phyloP scores from a whole-genome alignment of 2,329 filamentous ascomycete genomes.

The Fusarium protoensiforme region DNA sequence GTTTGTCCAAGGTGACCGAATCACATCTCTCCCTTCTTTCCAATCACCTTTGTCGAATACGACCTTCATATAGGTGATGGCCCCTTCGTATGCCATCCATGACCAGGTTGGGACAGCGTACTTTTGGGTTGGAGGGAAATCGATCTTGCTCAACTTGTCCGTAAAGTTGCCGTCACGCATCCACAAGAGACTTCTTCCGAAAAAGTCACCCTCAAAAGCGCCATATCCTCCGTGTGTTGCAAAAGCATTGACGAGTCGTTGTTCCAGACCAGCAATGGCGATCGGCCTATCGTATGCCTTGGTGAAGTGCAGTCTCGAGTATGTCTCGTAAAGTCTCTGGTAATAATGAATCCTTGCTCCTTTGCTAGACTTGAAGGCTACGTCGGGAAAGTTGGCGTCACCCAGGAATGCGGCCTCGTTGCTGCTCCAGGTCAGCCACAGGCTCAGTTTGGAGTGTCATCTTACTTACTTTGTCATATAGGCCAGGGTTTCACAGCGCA shows the following conservation, averaged over 20 bases:
- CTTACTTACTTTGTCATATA: conserved; percentile 27
- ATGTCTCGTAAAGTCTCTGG: conserved; percentile 27
- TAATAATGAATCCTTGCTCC: conserved; percentile 26
- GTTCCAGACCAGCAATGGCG: conserved; percentile 33
- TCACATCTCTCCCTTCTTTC: not conserved
- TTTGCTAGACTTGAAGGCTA: conserved; percentile 2
- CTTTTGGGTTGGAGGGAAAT: conserved; percentile 1
- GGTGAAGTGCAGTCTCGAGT: conserved; percentile 25
- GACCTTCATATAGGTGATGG: conserved; percentile 43
- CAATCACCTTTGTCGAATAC: conserved; percentile 29
- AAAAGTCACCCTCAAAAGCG: conserved; percentile 20
- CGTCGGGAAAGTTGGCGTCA: conserved; percentile 31
- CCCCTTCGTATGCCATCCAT: conserved; percentile 50
- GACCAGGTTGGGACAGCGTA: conserved; percentile 46
- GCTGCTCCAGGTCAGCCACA: not conserved
- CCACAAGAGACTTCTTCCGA: conserved; percentile 33
- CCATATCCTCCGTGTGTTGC: conserved; percentile 29
- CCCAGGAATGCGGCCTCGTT: conserved; percentile 27
- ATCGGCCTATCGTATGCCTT: conserved; percentile 25
- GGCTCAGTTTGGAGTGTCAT: too few relatives aligned
- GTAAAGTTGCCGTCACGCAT: not conserved
- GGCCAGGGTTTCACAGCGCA: conserved; percentile 26
- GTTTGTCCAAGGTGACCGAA: conserved; percentile 18
- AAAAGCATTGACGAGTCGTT: conserved; percentile 20
- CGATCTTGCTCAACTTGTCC: not conserved